These are phyloP conservation scores for Oxalis stricta DNA, from an alignment of 441 rosid species.

Conservation along the genomic window DNA sequence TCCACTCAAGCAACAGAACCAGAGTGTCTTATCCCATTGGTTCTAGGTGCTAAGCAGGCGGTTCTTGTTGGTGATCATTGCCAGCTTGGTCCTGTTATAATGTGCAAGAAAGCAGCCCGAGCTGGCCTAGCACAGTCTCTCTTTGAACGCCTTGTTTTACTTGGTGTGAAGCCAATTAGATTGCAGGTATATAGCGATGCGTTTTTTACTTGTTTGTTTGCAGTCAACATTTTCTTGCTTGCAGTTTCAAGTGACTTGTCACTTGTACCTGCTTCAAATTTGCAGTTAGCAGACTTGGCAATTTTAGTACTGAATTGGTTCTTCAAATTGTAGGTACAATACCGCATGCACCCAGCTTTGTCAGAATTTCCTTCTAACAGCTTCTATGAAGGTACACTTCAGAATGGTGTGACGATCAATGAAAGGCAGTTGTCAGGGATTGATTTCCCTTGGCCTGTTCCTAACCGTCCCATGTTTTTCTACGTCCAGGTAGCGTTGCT, in stretches of 20 bases:
- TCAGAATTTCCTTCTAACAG: slow-evolving; percentile 97
- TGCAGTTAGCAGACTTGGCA: slow-evolving; percentile 2
- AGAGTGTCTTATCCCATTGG: slow-evolving; percentile 97
- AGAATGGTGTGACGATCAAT: slow-evolving; percentile 94
- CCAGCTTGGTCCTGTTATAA: slow-evolving; percentile 98
- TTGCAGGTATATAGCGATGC: slow-evolving; percentile 53
- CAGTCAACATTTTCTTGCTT: not conserved
- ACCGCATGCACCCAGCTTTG: slow-evolving; percentile 97
- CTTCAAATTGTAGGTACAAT: slow-evolving; percentile 61
- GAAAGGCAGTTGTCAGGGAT: slow-evolving; percentile 92
- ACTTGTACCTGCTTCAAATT: not conserved
- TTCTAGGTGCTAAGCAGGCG: slow-evolving; percentile 99
- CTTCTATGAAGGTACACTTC: slow-evolving; percentile 95
- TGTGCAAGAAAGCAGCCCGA: slow-evolving; percentile 99
- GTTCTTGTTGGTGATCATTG: slow-evolving; percentile 99
- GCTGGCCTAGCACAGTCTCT: slow-evolving; percentile 98
- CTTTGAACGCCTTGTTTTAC: slow-evolving; percentile 93
- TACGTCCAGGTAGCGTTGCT: slow-evolving; percentile 71
- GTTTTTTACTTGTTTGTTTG: not conserved
- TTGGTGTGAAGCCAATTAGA: slow-evolving; percentile 97
- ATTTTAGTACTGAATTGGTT: too few relatives aligned
- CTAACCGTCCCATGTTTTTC: slow-evolving; percentile 96
- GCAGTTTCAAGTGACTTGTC: not conserved
- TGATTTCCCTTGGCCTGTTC: slow-evolving; percentile 99
- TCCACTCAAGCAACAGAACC: slow-evolving; percentile 99